Base-by-base conservation (phyloP, 225 moss, liverwort and hornwort genomes). In the Pseudoscleropodium purum region DNA sequence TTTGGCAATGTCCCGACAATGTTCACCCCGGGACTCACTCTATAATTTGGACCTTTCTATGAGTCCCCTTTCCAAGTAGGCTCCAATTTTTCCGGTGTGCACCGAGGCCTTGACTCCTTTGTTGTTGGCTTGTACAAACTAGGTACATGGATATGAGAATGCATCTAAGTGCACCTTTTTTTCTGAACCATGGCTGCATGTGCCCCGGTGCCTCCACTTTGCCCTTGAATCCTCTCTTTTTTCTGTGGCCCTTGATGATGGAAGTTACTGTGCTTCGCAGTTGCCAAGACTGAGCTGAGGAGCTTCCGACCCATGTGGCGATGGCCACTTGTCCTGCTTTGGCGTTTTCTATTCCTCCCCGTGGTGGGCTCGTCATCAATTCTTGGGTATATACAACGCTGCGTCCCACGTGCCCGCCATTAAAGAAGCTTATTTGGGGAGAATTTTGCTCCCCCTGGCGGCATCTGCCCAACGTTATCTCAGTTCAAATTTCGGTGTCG, bases 31-130 rank as follows among this genome's bases (percentile, higher is more conserved):
- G 90, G 93, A 91, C 90, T 88, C 51, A 39, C 83, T 78, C 87
- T 90, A 89, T 93, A 93, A 93, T 86, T 84, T 89, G 90, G 93
- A 91, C 86, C 90, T 86, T 83, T 37, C 83, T 81, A 7, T 26
- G 60, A n/a, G 83, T 83, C 83, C 82, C 85, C 72, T 82, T 91
- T 87, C 74, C 83, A 87, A 84, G 89, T 87, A 93, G 91, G 89
- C 86, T 88, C 86, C 78, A 85, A 86, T 76, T 83, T 88, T 91
- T 89, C 89, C 88, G 92, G 89, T 91, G 76, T 87, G 87, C 82
- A 84, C 87, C 84, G 87, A 89, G 91, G 91, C 87, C 92, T 92
- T 86, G 83, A 81, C 88, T 89, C 70, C 30, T 69, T 66, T 90
- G 87, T 89, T 92, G 89, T 65, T 70, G 84, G 52, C 84, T 89